A percentile compares a stretch with the other conserved stretches of the same genome.
Conservation (phyloP, 306 rosid genomes). For the Pyrus pyrifolia region DNA sequence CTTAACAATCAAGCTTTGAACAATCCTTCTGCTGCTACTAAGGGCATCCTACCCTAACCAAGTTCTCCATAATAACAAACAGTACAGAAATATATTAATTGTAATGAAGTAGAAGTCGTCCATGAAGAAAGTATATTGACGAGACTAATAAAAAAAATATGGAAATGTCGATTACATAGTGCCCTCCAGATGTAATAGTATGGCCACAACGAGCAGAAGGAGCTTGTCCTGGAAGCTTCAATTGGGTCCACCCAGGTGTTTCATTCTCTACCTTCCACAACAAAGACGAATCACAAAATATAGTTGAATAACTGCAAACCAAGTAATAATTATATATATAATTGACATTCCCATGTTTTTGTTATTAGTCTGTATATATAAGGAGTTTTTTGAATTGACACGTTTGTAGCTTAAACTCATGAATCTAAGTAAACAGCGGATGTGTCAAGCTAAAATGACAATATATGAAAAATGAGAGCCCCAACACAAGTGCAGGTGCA, state of each 20-base stretch:
- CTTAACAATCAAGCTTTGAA: not conserved
- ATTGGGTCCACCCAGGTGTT: constrained; percentile 94
- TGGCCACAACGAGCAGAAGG: constrained; percentile 96
- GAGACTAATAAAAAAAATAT: constrained; percentile 1
- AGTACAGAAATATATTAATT: not conserved
- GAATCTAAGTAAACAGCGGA: not conserved
- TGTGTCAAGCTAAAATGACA: not conserved
- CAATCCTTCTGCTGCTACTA: not conserved
- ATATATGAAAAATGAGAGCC: not conserved
- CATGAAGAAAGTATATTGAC: constrained; percentile 5
- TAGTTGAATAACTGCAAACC: constrained; percentile 5
- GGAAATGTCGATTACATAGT: constrained; percentile 50
- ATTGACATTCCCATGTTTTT: too few relatives aligned
- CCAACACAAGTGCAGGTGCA: not conserved
- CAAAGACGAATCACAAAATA: constrained; percentile 25
- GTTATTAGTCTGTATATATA: not conserved
- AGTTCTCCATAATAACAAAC: not conserved
- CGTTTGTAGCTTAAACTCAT: not conserved
- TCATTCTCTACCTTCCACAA: constrained; percentile 90
- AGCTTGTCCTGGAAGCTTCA: constrained; percentile 98
- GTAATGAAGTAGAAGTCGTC: not conserved
- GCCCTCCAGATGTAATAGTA: constrained; percentile 80
- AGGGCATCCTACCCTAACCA: not conserved
- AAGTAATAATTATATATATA: not conserved
- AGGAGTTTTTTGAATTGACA: not conserved